Evolutionary conservation across 2,329 filamentous ascomycete genomes (phyloP).

Genomic region (Ascocoryne sarcoides): DNA sequence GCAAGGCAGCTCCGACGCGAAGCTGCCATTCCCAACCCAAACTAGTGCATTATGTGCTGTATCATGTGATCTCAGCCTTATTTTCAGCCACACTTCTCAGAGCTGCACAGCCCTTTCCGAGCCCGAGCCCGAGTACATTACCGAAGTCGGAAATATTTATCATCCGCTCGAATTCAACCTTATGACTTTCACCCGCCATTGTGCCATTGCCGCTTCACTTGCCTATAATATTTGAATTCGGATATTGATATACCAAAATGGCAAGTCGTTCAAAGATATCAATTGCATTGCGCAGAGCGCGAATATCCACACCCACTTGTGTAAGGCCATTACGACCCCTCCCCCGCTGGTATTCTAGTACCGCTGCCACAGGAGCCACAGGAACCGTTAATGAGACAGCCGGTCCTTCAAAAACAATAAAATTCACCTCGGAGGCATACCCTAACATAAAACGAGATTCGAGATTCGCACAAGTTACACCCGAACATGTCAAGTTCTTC

Average conservation of each 20-base stretch:
- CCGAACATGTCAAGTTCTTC: constrained; percentile 77
- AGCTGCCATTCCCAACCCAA: no score
- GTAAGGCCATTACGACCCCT: constrained; percentile 16
- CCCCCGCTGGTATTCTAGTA: constrained; percentile 22
- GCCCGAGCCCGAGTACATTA: no score
- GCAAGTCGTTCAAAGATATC: constrained; percentile 20
- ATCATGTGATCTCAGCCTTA: neutral
- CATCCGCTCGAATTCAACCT: no score
- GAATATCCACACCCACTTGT: constrained; percentile 10
- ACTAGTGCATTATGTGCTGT: neutral
- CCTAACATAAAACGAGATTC: constrained; percentile 73
- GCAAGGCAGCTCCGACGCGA: no score
- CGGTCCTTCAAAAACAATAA: constrained; percentile 39
- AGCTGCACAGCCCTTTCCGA: no score
- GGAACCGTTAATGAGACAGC: constrained; percentile 22
- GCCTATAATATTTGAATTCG: no score
- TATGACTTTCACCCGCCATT: neutral
- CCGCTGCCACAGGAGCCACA: constrained; percentile 22
- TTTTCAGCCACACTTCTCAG: neutral
- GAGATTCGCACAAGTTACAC: constrained; percentile 64
- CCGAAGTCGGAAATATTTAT: no score
- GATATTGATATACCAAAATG: no score
- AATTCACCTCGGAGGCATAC: constrained; percentile 79
- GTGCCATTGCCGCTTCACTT: neutral
- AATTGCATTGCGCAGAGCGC: constrained; percentile 22